Conservation (phyloP, 192 early-diverging fungal species). For the Umbelopsis isabellina region DNA sequence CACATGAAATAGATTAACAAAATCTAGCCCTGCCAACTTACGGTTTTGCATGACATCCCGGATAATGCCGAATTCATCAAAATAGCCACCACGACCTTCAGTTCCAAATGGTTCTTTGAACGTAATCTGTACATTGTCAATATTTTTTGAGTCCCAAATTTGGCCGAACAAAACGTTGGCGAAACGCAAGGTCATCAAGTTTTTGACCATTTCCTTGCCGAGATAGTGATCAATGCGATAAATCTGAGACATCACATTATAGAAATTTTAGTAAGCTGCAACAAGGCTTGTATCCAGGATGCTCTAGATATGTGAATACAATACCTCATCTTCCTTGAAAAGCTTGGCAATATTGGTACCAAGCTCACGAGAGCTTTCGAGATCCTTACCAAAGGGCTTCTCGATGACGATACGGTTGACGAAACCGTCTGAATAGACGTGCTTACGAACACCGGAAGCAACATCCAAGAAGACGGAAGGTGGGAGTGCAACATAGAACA, state of each 20-base stretch:
- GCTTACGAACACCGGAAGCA: slow-evolving; percentile 67
- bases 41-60: slow-evolving; percentile 95
- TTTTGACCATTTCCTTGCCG: slow-evolving; percentile 99
- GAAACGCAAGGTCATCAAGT: slow-evolving; percentile 91
- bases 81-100: slow-evolving; percentile 96
- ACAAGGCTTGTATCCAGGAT: background rate
- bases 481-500: slow-evolving; percentile 97
- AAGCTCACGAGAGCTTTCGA: slow-evolving; percentile 79
- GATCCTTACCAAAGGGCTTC: slow-evolving; percentile 97
- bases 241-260: slow-evolving; percentile 55
- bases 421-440: slow-evolving; percentile 67
- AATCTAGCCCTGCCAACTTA: slow-evolving; percentile 29
- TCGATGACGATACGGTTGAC: slow-evolving; percentile 92
- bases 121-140: slow-evolving; percentile 95
- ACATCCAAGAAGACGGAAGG: slow-evolving; percentile 94
- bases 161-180: slow-evolving; percentile 94
- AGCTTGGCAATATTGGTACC: slow-evolving; percentile 69
- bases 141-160: slow-evolving; percentile 87
- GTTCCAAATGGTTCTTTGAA: slow-evolving; percentile 99
- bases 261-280: background rate
- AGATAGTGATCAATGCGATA: slow-evolving; percentile 99
- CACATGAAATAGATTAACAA: background rate
- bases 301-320: background rate
- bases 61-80: slow-evolving; percentile 99
- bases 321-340: slow-evolving; percentile 88